A percentile compares a stretch with the other conserved stretches of the same genome.
These are phyloP conservation scores for Penstemon newberryi DNA, from an alignment of 257 asterid species.

Conservation along the genomic window DNA sequence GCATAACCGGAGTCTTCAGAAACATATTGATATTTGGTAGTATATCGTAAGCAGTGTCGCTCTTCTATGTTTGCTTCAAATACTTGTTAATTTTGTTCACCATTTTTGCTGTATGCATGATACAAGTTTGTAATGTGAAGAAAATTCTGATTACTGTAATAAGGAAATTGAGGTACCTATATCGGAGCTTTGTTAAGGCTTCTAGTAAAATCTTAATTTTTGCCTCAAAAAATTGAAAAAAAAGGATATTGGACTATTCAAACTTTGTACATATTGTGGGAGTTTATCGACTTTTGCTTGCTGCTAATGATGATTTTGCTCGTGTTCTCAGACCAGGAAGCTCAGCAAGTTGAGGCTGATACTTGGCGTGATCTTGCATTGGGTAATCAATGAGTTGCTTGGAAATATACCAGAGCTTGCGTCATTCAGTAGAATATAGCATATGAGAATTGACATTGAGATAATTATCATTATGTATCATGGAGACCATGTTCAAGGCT, in stretches of 20 bases:
- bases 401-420: not conserved
- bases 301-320: slow-evolving; percentile 16
- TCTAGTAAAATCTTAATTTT: not conserved
- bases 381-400: slow-evolving; percentile 36
- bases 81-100: not conserved
- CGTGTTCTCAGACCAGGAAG: slow-evolving; percentile 54
- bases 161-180: not conserved
- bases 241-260: not conserved
- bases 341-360: slow-evolving; percentile 53
- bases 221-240: not conserved
- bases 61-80: not conserved
- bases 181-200: not conserved
- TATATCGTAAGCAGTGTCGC: not conserved
- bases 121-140: not conserved
- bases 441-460: not conserved
- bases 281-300: not conserved
- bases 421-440: slow-evolving; percentile 12
- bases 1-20: not conserved
- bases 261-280: not conserved
- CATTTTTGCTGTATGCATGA: not conserved
- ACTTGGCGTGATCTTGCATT: slow-evolving; percentile 74
- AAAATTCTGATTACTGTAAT: not conserved
- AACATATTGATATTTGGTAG: not conserved
- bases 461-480: not conserved
- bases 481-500: not conserved